Evolutionary conservation across 495 filamentous ascomycete species (phyloP), one percentile per base, ranked within the genome.

Genomic region (Lichenothelia convexa): DNA sequence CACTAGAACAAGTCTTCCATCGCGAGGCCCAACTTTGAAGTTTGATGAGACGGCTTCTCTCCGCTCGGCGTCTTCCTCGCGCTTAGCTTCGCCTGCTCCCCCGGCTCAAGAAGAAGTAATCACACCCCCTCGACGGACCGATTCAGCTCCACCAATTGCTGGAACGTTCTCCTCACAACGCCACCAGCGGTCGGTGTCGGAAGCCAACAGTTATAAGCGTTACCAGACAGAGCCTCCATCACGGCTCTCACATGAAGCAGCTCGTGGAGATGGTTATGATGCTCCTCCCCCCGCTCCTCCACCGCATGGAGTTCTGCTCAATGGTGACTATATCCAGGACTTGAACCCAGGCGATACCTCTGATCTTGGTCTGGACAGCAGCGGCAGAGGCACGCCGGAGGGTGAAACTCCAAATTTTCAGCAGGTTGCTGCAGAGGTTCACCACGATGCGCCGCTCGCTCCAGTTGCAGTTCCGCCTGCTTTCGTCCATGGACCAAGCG

Each of bases 381-480:
- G 19, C 13, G 9, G 16, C 13, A 18, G 9, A 8, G 16, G 3
- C 23, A 9, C 7, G 12, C 26, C 24, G 12, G 20, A 21, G 12
- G 12, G 11, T 35, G 24, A 36, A n/a, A 20, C 18, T 11, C 17
- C 18, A 22, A 41, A 27, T 36, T 16, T 20, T 19, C 32, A 35
- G 11, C 27, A 34, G 20, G 32, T 35, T 36, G 32, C 18, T 16
- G 9, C 39, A 2, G 26, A 20, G 11, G 21, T 32, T 24, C 18
- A 34, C 16, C 32, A 36, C 3, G 32, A 33, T 43, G 63, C 68
- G 20, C 73, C 76, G 7, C 80, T 76, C 5, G 71, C 75, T 42
- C 80, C 80, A 5, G 82, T 93, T 16, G 65, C 63, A 8, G 60
- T 64, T 12, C 86, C 86, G 1, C 85, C 85, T 4, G 71, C 67